Conservation (phyloP, 2,329 filamentous ascomycete genomes). For the Sporothrix phasma region DNA sequence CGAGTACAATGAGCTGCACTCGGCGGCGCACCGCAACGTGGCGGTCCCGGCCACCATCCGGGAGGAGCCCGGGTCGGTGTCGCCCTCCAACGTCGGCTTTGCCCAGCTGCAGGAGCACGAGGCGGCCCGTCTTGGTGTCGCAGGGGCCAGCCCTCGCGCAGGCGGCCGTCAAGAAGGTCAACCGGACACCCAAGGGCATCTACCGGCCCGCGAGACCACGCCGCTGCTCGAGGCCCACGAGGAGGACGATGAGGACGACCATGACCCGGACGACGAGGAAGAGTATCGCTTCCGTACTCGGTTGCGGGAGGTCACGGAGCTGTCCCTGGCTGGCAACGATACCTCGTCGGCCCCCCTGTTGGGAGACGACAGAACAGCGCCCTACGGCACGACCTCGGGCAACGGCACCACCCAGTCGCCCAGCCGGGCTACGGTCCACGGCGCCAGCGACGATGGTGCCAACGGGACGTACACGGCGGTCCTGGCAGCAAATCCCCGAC, state of each 20-base stretch:
- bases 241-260: constrained; percentile 35
- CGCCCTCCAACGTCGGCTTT: constrained; percentile 23
- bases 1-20: constrained; percentile 64
- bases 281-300: constrained; percentile 21
- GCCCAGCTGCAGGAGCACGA: constrained; percentile 1
- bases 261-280: constrained; percentile 33
- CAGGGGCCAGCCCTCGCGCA: background rate
- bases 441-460: background rate
- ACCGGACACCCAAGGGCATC: constrained; percentile 75
- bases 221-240: constrained; percentile 46
- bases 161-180: constrained; percentile 42
- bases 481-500: constrained; percentile 26
- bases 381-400: background rate
- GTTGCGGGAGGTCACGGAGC: background rate
- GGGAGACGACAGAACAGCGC: background rate
- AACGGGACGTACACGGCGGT: background rate
- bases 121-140: background rate
- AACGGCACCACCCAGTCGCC: background rate
- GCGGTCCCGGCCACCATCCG: constrained; percentile 64
- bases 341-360: background rate
- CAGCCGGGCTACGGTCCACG: background rate
- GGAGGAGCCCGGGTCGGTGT: constrained; percentile 45
- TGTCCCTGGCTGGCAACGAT: background rate
- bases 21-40: constrained; percentile 42
- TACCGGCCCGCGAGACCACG: constrained; percentile 66